phyloP scores from a whole-genome alignment of 2,329 filamentous ascomycete species.

The Beauveria rudraprayagi region DNA sequence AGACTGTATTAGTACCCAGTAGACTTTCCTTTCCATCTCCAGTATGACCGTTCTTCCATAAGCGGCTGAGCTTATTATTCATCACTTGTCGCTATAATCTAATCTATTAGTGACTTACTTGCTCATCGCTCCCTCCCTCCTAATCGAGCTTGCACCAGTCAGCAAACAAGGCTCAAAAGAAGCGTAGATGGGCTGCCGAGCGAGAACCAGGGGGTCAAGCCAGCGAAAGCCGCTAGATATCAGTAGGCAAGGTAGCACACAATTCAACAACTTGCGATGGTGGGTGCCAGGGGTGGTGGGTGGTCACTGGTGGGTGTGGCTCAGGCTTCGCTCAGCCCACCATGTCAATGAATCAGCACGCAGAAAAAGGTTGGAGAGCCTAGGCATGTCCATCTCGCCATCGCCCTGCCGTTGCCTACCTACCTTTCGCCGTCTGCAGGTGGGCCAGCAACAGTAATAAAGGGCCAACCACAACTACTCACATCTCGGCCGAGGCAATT shows the following conservation, averaged over 20 bases:
- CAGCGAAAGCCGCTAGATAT: constrained; percentile 5
- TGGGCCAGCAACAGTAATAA: background rate
- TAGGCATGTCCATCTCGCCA: too few species aligned
- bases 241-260: too few species aligned
- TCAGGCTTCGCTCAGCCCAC: background rate
- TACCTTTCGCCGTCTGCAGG: too few species aligned
- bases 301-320: background rate
- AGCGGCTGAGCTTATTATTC: background rate
- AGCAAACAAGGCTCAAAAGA: constrained; percentile 8
- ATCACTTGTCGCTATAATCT: background rate
- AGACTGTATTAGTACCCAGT: too few species aligned
- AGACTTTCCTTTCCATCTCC: too few species aligned
- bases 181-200: background rate
- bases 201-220: background rate
- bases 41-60: background rate
- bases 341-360: too few species aligned
- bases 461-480: background rate
- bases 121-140: background rate
- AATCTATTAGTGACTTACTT: too few species aligned
- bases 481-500: too few species aligned
- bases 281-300: background rate
- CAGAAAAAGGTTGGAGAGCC: too few species aligned
- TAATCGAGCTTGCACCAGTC: background rate
- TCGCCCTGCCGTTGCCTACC: too few species aligned
- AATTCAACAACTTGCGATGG: background rate